Evolutionary conservation across 768 basidiomycete genomes (phyloP).

Genomic region (Psilocybe sp.): DNA sequence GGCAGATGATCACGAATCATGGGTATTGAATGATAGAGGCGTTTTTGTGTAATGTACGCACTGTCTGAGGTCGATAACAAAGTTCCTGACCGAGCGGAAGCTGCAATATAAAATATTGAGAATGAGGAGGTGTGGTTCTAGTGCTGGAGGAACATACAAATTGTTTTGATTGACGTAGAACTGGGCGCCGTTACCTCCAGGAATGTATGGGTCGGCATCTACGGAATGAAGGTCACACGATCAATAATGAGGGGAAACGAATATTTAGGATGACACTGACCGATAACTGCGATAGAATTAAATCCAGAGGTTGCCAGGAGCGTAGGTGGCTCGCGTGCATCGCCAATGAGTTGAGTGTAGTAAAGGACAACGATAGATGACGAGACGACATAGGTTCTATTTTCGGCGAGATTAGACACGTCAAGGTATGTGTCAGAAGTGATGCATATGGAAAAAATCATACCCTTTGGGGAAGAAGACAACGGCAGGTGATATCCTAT

Average conservation of each 20-base stretch:
- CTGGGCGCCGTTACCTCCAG: constrained; percentile 56
- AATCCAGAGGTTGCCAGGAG: constrained; percentile 62
- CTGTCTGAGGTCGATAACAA: constrained; percentile 65
- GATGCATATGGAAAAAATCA: constrained; percentile 9
- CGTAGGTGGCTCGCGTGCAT: constrained; percentile 65
- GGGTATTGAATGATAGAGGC: neutral
- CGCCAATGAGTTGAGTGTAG: constrained; percentile 77
- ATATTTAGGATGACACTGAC: constrained; percentile 29
- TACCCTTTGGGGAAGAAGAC: constrained; percentile 77
- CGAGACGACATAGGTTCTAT: constrained; percentile 67
- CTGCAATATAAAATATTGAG: constrained; percentile 24
- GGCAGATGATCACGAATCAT: neutral
- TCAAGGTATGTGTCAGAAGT: no score
- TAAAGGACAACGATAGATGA: constrained; percentile 68
- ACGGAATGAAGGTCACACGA: neutral
- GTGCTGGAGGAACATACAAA: constrained; percentile 41
- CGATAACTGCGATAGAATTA: constrained; percentile 72
- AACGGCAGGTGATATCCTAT: constrained; percentile 64
- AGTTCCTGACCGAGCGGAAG: constrained; percentile 71
- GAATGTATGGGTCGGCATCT: constrained; percentile 80
- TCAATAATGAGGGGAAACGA: neutral
- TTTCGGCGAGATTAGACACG: neutral
- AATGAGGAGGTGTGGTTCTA: neutral
- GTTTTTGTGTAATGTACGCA: constrained; percentile 11
- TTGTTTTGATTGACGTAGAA: constrained; percentile 67